Percentiles rank a stretch among this genome's conserved stretches.
phyloP scores from a whole-genome alignment of 1,284 basidiomycete genomes.

The Tranzscheliella williamsii region DNA sequence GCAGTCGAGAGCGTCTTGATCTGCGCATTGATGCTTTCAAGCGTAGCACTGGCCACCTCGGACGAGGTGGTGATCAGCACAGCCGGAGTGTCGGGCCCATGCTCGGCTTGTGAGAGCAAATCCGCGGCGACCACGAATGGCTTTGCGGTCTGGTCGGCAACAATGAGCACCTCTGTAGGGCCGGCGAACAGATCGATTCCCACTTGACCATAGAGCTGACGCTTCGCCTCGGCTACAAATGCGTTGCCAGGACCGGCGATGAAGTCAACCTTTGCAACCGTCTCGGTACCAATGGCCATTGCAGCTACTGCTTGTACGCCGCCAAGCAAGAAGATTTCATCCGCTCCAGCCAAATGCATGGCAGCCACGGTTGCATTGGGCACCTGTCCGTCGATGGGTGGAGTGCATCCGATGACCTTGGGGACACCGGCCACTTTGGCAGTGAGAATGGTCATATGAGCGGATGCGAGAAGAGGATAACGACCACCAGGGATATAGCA shows the following conservation, averaged over 20 bases:
- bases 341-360: constrained; percentile 2
- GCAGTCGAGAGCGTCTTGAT: constrained; percentile 8
- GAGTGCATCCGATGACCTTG: neutral
- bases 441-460: constrained; percentile 45
- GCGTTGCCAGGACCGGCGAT: constrained; percentile 3
- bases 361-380: constrained; percentile 3
- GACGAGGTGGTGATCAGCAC: constrained; percentile 14
- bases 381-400: constrained; percentile 1
- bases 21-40: constrained; percentile 9
- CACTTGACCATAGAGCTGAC: constrained; percentile 2
- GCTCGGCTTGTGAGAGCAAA: constrained; percentile 3
- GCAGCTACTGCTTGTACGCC: constrained; percentile 4
- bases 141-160: constrained; percentile 1
- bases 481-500: constrained; percentile 43
- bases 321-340: constrained; percentile 2
- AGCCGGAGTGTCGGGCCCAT: constrained; percentile 3
- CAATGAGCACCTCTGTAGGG: constrained; percentile 4
- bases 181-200: constrained; percentile 5
- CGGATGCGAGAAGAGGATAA: constrained; percentile 29
- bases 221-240: constrained; percentile 5
- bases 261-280: constrained; percentile 3
- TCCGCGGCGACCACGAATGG: neutral
- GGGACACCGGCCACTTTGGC: constrained; percentile 29
- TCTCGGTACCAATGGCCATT: constrained; percentile 3
- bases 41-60: constrained; percentile 16